Evolutionary conservation across 139 green algal species (phyloP).

Genomic region (Monoraphidium neglectum): DNA sequence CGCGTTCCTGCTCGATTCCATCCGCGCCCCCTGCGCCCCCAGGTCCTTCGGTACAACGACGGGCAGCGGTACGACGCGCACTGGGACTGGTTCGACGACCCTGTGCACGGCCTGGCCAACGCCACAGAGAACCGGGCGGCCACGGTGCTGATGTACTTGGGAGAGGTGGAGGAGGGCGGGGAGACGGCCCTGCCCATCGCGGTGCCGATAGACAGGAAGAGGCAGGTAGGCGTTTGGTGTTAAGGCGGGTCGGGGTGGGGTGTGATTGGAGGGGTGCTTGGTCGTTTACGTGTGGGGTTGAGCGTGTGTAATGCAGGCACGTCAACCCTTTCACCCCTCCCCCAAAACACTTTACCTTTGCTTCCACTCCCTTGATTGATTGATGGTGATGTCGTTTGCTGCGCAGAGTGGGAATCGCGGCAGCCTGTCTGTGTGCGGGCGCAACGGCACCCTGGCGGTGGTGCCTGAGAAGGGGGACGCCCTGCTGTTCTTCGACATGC

Average conservation of each 20-base stretch:
- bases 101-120: slow-evolving; percentile 34
- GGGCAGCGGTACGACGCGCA: slow-evolving; percentile 69
- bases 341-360: too few species aligned
- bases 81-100: slow-evolving; percentile 69
- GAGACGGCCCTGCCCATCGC: slow-evolving; percentile 70
- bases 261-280: too few species aligned
- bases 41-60: slow-evolving; percentile 68
- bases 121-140: slow-evolving; percentile 47
- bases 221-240: slow-evolving; percentile 25
- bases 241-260: too few species aligned
- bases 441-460: slow-evolving; percentile 33
- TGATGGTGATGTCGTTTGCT: too few species aligned
- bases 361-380: neutral
- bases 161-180: slow-evolving; percentile 66
- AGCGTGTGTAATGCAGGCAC: too few species aligned
- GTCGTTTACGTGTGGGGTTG: too few species aligned
- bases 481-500: slow-evolving; percentile 71
- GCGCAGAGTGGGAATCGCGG: too few species aligned
- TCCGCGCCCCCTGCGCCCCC: neutral
- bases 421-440: neutral
- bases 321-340: too few species aligned
- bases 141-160: slow-evolving; percentile 77
- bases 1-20: too few species aligned
- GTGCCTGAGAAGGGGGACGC: slow-evolving; percentile 47
- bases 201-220: slow-evolving; percentile 44